These are phyloP conservation scores for Musa balbisiana DNA, from an alignment of 202 grass and related monocot genomes.

Conservation along the genomic window DNA sequence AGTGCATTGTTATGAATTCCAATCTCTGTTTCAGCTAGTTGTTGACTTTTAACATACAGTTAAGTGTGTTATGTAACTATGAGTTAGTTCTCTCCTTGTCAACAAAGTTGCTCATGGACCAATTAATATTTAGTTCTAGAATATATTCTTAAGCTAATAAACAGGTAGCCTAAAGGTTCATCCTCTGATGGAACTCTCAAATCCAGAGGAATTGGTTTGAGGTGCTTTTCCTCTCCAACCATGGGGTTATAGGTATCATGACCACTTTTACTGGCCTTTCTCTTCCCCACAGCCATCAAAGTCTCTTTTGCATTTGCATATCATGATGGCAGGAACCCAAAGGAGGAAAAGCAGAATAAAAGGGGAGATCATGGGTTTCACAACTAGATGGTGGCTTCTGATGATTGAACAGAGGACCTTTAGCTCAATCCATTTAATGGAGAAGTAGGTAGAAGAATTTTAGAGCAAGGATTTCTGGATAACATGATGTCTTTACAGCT, in stretches of 20 bases:
- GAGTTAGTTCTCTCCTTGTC: neutral
- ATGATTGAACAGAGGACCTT: conserved; percentile 39
- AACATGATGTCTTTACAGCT: neutral
- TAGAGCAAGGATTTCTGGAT: neutral
- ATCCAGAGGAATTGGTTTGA: neutral
- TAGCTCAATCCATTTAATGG: neutral
- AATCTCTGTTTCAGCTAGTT: neutral
- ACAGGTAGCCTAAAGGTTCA: neutral
- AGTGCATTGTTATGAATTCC: neutral
- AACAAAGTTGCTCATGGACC: neutral
- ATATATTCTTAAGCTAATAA: neutral
- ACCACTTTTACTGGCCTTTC: neutral
- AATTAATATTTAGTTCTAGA: neutral
- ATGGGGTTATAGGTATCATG: conserved; percentile 4
- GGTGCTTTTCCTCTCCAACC: neutral
- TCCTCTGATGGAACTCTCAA: neutral
- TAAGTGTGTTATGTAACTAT: neutral
- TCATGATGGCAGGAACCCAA: conserved; percentile 17
- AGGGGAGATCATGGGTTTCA: conserved; percentile 20
- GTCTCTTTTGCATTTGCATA: conserved; percentile 5
- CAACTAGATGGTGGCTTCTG: conserved; percentile 11
- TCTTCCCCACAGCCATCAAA: conserved; percentile 33
- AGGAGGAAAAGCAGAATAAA: neutral
- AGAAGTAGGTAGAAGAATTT: conserved; percentile 3
- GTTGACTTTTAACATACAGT: neutral